Evolutionary conservation across 352 stramenopile genomes (phyloP).

Genomic region (Aphanomyces cochlioides): DNA sequence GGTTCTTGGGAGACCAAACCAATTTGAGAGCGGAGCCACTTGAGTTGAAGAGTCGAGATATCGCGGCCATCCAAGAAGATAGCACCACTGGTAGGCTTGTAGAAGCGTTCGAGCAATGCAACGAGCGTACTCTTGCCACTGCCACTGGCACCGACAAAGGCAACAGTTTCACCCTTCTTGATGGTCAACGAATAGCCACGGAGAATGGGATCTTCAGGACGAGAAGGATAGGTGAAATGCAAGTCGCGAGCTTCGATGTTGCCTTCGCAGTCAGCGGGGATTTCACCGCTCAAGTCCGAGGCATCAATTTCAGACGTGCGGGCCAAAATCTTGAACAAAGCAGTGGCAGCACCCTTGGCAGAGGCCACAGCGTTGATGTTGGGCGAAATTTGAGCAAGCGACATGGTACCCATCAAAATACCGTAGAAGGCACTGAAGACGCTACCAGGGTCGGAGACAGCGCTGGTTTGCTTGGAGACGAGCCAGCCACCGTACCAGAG

Average conservation of each 20-base stretch:
- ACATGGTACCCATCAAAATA: slow-evolving; percentile 41
- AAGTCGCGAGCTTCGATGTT: slow-evolving; percentile 55
- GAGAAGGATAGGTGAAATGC: slow-evolving; percentile 76
- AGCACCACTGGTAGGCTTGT: slow-evolving; percentile 65
- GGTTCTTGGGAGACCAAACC: slow-evolving; percentile 81
- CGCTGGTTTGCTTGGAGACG: slow-evolving; percentile 32
- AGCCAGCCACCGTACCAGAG: slow-evolving; percentile 56
- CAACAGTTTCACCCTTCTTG: slow-evolving; percentile 41
- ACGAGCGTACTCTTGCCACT: slow-evolving; percentile 67
- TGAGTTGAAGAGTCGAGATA: slow-evolving; percentile 74
- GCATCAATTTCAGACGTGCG: slow-evolving; percentile 48
- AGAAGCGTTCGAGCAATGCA: slow-evolving; percentile 84
- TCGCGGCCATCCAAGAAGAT: slow-evolving; percentile 80
- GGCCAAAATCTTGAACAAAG: slow-evolving; percentile 49
- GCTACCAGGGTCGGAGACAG: slow-evolving; percentile 30
- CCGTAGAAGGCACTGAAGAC: slow-evolving; percentile 52
- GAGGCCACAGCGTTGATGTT: slow-evolving; percentile 43
- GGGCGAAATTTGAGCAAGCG: slow-evolving; percentile 46
- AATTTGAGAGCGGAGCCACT: slow-evolving; percentile 57
- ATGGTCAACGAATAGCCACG: slow-evolving; percentile 35
- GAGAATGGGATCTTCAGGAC: slow-evolving; percentile 35
- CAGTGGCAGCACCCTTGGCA: slow-evolving; percentile 36
- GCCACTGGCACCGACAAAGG: slow-evolving; percentile 42
- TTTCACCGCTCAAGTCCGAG: slow-evolving; percentile 36
- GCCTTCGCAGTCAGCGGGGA: slow-evolving; percentile 40